These are phyloP conservation scores for Hypoxylon perforatum DNA, from an alignment of 495 filamentous ascomycete genomes.

Conservation along the genomic window DNA sequence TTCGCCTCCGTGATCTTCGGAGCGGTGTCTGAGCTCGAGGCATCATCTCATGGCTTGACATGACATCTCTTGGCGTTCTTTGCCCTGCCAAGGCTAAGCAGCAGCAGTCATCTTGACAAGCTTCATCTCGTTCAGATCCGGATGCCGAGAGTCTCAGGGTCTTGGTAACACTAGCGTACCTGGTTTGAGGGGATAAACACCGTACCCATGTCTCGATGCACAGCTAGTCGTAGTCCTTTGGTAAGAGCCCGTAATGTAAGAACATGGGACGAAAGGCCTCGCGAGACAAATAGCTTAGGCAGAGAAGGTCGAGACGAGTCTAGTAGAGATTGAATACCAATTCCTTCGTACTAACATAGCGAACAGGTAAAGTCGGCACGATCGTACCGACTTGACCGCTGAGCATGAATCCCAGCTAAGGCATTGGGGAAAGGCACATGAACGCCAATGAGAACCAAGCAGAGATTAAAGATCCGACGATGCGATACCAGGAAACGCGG, in stretches of 20 bases:
- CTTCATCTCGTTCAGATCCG: neutral
- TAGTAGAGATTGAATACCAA: slow-evolving; percentile 7
- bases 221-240: slow-evolving; percentile 4
- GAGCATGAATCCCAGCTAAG: slow-evolving; percentile 5
- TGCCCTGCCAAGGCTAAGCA: slow-evolving; percentile 6
- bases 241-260: slow-evolving; percentile 1
- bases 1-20: slow-evolving; percentile 26
- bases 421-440: slow-evolving; percentile 1
- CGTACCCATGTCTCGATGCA: slow-evolving; percentile 21
- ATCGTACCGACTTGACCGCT: slow-evolving; percentile 9
- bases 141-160: neutral
- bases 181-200: slow-evolving; percentile 6
- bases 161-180: slow-evolving; percentile 2
- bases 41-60: slow-evolving; percentile 21
- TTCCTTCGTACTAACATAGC: neutral
- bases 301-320: slow-evolving; percentile 30
- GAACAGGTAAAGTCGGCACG: slow-evolving; percentile 16
- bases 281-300: neutral
- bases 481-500: slow-evolving; percentile 40
- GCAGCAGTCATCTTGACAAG: neutral
- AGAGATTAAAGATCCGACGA: slow-evolving; percentile 23
- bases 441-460: slow-evolving; percentile 18
- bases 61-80: slow-evolving; percentile 29
- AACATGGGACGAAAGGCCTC: slow-evolving; percentile 18
- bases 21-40: slow-evolving; percentile 21